Conservation (phyloP, 495 filamentous ascomycete species). For the Sphaerosporella brunnea region DNA sequence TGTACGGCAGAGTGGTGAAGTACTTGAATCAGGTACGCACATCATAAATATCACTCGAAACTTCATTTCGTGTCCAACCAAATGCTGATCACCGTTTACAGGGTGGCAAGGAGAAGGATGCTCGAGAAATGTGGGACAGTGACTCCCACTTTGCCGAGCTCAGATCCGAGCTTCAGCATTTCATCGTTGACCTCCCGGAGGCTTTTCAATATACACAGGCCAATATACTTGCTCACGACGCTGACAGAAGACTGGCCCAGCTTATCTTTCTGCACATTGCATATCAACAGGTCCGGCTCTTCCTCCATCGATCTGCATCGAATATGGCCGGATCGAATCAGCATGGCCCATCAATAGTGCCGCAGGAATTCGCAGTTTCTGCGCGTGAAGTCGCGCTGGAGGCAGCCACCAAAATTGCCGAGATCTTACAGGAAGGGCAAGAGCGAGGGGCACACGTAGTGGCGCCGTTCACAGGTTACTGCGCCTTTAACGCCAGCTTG, state of each 20-base stretch:
- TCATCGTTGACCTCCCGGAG: slow-evolving; percentile 50
- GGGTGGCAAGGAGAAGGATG: slow-evolving; percentile 68
- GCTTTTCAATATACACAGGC: slow-evolving; percentile 54
- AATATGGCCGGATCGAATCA: slow-evolving; percentile 44
- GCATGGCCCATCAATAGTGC: slow-evolving; percentile 34
- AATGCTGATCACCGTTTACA: slow-evolving; percentile 6
- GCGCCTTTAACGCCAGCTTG: slow-evolving; percentile 77
- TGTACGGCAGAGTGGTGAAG: slow-evolving; percentile 80
- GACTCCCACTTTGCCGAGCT: slow-evolving; percentile 58
- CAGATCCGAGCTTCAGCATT: slow-evolving; percentile 51
- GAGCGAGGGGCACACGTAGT: slow-evolving; percentile 49
- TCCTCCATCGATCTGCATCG: slow-evolving; percentile 65
- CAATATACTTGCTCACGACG: slow-evolving; percentile 70
- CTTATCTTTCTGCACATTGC: slow-evolving; percentile 89
- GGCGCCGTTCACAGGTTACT: slow-evolving; percentile 87
- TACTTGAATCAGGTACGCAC: slow-evolving; percentile 54
- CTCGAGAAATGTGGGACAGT: slow-evolving; percentile 59
- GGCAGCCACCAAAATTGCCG: slow-evolving; percentile 79
- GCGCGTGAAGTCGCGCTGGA: slow-evolving; percentile 60
- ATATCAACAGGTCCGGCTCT: slow-evolving; percentile 73
- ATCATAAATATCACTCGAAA: slow-evolving; percentile 1
- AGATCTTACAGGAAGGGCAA: slow-evolving; percentile 60
- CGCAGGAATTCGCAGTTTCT: slow-evolving; percentile 59
- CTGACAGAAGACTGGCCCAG: slow-evolving; percentile 71
- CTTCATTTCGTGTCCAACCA: no score